phyloP scores from a whole-genome alignment of 2,329 filamentous ascomycete species.

The Septoria petroselini region DNA sequence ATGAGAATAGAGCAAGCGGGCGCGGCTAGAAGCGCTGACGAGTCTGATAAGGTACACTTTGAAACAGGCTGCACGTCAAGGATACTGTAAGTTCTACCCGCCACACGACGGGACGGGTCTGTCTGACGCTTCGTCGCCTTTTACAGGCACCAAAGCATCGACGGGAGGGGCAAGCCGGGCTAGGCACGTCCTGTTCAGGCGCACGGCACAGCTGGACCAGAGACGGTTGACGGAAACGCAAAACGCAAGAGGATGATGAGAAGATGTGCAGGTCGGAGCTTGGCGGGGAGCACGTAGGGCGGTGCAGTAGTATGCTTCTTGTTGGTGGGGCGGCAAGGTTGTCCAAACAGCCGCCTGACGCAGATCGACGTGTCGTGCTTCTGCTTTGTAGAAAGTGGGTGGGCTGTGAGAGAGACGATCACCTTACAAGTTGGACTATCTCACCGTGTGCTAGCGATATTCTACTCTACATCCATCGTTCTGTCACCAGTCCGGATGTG shows the following conservation, averaged over 20 bases:
- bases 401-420: slow-evolving; percentile 12
- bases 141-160: slow-evolving; percentile 22
- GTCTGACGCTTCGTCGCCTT: slow-evolving; percentile 20
- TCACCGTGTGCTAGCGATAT: slow-evolving; percentile 2
- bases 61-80: slow-evolving; percentile 22
- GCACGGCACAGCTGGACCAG: slow-evolving; percentile 15
- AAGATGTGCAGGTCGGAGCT: slow-evolving; percentile 17
- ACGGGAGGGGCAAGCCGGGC: slow-evolving; percentile 4
- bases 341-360: slow-evolving; percentile 17
- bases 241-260: slow-evolving; percentile 1
- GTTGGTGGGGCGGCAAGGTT: slow-evolving; percentile 19
- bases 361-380: no score
- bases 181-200: slow-evolving; percentile 6
- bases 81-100: slow-evolving; percentile 18
- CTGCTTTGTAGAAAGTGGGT: no score
- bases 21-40: slow-evolving; percentile 22
- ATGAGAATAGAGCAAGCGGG: slow-evolving; percentile 14
- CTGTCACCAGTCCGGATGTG: slow-evolving; percentile 9
- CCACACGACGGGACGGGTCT: no score
- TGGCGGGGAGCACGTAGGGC: slow-evolving; percentile 16
- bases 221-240: not conserved
- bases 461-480: not conserved
- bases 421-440: no score
- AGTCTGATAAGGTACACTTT: slow-evolving; percentile 21
- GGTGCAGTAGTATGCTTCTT: no score